phyloP scores from a whole-genome alignment of 192 early-diverging fungal species.

The Oehlia diaphana region DNA sequence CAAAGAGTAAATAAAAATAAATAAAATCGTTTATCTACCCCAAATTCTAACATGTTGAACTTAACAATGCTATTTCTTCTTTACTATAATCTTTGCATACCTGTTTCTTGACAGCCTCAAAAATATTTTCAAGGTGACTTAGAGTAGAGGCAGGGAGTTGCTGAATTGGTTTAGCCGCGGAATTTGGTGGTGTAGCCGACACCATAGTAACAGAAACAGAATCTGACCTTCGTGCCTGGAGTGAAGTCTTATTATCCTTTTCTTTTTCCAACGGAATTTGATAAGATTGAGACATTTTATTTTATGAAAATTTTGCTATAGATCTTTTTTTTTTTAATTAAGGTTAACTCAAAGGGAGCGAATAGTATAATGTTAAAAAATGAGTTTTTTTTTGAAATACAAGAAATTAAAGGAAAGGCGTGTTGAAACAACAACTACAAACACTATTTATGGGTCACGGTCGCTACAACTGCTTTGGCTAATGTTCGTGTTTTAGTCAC shows the following conservation, averaged over 20 bases:
- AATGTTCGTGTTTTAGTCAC: background rate
- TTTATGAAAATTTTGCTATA: background rate
- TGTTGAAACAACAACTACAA: background rate
- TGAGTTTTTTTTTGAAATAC: too few species aligned
- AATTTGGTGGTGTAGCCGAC: background rate
- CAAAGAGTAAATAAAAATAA: background rate
- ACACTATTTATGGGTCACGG: background rate
- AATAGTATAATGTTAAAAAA: background rate
- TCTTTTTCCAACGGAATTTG: background rate
- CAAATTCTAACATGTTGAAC: background rate
- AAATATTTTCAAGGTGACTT: background rate
- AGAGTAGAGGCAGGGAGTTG: background rate
- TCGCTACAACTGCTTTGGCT: background rate
- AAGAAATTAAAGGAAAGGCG: background rate
- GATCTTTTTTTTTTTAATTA: too few species aligned
- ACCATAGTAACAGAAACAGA: background rate
- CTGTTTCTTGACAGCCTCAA: constrained; percentile 14
- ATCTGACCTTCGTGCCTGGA: background rate
- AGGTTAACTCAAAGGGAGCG: too few species aligned
- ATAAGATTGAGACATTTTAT: constrained; percentile 7
- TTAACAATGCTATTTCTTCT: background rate
- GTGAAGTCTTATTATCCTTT: background rate
- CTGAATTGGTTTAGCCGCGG: background rate
- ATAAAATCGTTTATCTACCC: background rate
- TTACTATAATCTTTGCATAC: background rate